Percentiles rank a stretch among this genome's conserved stretches.
Evolutionary conservation across 148 eudicot species (phyloP).

Genomic region (Amaranthus hypochondriacus): DNA sequence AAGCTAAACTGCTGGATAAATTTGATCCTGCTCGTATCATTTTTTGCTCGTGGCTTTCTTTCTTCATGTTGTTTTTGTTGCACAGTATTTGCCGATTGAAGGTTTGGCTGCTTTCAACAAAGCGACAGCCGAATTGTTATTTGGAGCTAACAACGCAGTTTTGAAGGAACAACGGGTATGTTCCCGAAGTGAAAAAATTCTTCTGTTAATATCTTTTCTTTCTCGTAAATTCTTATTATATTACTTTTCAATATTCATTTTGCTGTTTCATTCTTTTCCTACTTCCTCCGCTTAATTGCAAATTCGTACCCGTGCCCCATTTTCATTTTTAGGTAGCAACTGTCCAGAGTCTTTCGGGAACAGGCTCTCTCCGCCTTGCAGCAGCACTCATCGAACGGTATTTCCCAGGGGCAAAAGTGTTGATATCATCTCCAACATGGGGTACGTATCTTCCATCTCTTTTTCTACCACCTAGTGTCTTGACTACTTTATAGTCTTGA

Average conservation of each 20-base stretch:
- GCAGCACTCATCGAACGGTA: slow-evolving; percentile 87
- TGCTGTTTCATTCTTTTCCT: neutral
- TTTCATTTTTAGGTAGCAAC: slow-evolving; percentile 63
- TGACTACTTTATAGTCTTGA: neutral
- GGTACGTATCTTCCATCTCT: slow-evolving; percentile 42
- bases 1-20: slow-evolving; percentile 12
- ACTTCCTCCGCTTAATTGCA: neutral
- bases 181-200: slow-evolving; percentile 1
- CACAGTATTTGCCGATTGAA: slow-evolving; percentile 93
- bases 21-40: slow-evolving; percentile 4
- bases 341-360: slow-evolving; percentile 95
- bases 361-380: slow-evolving; percentile 98
- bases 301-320: slow-evolving; percentile 10
- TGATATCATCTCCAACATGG: slow-evolving; percentile 95
- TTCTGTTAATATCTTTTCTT: neutral
- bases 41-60: slow-evolving; percentile 17
- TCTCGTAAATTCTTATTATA: too few species aligned
- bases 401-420: slow-evolving; percentile 83
- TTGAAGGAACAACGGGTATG: slow-evolving; percentile 75
- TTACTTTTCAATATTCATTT: too few species aligned
- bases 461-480: neutral
- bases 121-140: slow-evolving; percentile 81
- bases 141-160: slow-evolving; percentile 84
- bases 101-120: slow-evolving; percentile 96
- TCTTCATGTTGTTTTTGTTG: slow-evolving; percentile 16